phyloP scores from a whole-genome alignment of 2,329 filamentous ascomycete species.

The Xylariaceae sp. region DNA sequence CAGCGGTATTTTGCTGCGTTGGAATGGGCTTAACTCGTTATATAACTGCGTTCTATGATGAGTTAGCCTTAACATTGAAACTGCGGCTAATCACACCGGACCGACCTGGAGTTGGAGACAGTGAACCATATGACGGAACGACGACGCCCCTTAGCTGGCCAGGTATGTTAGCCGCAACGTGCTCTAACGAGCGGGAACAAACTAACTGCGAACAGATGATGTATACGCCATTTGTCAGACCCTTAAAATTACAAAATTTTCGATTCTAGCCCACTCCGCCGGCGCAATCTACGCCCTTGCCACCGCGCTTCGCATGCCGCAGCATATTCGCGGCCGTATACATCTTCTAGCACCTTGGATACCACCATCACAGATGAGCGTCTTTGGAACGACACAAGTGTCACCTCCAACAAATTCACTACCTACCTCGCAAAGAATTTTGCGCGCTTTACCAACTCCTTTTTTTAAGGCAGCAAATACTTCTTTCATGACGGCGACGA shows the following conservation, averaged over 20 bases:
- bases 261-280: slow-evolving; percentile 92
- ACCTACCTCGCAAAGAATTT: slow-evolving; percentile 87
- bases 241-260: slow-evolving; percentile 93
- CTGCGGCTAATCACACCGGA: slow-evolving; percentile 92
- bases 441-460: slow-evolving; percentile 86
- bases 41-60: slow-evolving; percentile 96
- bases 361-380: slow-evolving; percentile 89
- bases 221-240: slow-evolving; percentile 92
- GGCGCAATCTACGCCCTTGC: slow-evolving; percentile 98
- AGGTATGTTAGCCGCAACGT: slow-evolving; percentile 60
- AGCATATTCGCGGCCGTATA: slow-evolving; percentile 91
- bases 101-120: slow-evolving; percentile 90
- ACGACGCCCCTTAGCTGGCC: slow-evolving; percentile 93
- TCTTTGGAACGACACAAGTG: slow-evolving; percentile 74
- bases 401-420: slow-evolving; percentile 83
- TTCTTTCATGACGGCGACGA: slow-evolving; percentile 91
- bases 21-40: slow-evolving; percentile 97
- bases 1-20: slow-evolving; percentile 93
- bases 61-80: slow-evolving; percentile 86
- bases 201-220: slow-evolving; percentile 62
- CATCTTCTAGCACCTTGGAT: slow-evolving; percentile 97
- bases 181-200: neutral
- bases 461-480: slow-evolving; percentile 94
- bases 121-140: slow-evolving; percentile 83
- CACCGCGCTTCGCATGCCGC: slow-evolving; percentile 92